phyloP scores from a whole-genome alignment of 2,329 filamentous ascomycete genomes.

The Gremmenia infestans region DNA sequence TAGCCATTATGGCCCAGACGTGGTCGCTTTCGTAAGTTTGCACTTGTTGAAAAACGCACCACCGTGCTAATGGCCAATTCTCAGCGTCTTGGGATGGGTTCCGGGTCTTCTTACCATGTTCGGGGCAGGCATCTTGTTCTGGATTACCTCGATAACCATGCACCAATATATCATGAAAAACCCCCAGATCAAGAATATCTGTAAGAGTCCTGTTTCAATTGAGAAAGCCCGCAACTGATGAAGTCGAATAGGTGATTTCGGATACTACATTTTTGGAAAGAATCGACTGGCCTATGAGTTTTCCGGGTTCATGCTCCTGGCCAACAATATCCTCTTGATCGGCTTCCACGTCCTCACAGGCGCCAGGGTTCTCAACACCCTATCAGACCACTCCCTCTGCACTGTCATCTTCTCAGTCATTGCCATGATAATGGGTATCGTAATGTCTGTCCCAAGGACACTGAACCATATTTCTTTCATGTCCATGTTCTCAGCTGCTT shows the following conservation, averaged over 20 bases:
- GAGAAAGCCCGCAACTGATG: background rate
- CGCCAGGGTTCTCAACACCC: slow-evolving; percentile 44
- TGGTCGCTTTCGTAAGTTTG: slow-evolving; percentile 42
- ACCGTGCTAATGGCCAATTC: background rate
- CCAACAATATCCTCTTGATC: slow-evolving; percentile 47
- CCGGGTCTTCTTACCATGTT: slow-evolving; percentile 44
- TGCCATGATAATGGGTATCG: slow-evolving; percentile 40
- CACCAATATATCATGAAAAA: slow-evolving; percentile 48
- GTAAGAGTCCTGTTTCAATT: slow-evolving; percentile 22
- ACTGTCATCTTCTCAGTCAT: slow-evolving; percentile 46
- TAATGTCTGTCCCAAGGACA: slow-evolving; percentile 42
- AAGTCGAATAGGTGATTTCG: slow-evolving; percentile 36
- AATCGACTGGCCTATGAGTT: slow-evolving; percentile 40
- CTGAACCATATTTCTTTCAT: slow-evolving; percentile 45
- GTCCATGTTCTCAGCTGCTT: slow-evolving; percentile 44
- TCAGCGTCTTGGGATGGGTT: slow-evolving; percentile 41
- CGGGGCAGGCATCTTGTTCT: slow-evolving; percentile 40
- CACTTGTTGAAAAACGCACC: background rate
- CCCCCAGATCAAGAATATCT: slow-evolving; percentile 45
- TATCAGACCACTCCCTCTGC: slow-evolving; percentile 43
- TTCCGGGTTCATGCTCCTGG: slow-evolving; percentile 42
- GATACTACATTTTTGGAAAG: slow-evolving; percentile 42
- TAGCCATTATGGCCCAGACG: slow-evolving; percentile 47
- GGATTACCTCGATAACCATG: slow-evolving; percentile 47
- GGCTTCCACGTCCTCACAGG: slow-evolving; percentile 47